Conservation (phyloP, 2,329 filamentous ascomycete genomes). For the Fusarium ambrosium region DNA sequence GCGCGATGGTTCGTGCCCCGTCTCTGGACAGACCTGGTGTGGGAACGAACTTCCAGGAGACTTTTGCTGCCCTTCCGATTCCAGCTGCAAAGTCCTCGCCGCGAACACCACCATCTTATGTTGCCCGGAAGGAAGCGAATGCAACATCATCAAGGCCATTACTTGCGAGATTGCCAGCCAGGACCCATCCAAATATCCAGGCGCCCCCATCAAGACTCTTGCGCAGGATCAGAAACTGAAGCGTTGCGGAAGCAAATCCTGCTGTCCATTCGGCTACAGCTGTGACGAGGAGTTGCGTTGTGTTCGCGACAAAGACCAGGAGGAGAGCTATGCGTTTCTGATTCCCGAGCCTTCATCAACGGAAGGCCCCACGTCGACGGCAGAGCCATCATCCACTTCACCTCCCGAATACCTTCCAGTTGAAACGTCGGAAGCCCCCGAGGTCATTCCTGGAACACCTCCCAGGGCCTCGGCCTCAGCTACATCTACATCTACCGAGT, state of each 20-base stretch:
- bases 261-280: conserved; percentile 46
- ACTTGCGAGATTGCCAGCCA: conserved; percentile 39
- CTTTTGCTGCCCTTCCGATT: conserved; percentile 41
- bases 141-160: conserved; percentile 40
- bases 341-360: conserved; percentile 29
- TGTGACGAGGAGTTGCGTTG: conserved; percentile 37
- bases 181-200: conserved; percentile 33
- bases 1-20: conserved; percentile 37
- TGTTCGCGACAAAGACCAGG: conserved; percentile 39
- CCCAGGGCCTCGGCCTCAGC: conserved; percentile 19
- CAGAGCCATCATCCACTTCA: neutral
- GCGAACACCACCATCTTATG: conserved; percentile 46
- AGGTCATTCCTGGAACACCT: conserved; percentile 11
- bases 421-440: conserved; percentile 39
- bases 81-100: conserved; percentile 42
- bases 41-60: conserved; percentile 35
- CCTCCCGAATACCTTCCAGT: conserved; percentile 29
- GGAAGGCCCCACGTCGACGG: conserved; percentile 17
- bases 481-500: conserved; percentile 17
- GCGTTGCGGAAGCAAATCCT: conserved; percentile 35
- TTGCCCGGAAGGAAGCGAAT: conserved; percentile 40
- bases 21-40: conserved; percentile 36
- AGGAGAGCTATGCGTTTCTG: conserved; percentile 38
- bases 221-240: conserved; percentile 36
- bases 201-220: conserved; percentile 38